Evolutionary conservation across 2,329 filamentous ascomycete species (phyloP), one percentile per base, ranked within the genome.

Genomic region (Fragosphaeria purpurea): DNA sequence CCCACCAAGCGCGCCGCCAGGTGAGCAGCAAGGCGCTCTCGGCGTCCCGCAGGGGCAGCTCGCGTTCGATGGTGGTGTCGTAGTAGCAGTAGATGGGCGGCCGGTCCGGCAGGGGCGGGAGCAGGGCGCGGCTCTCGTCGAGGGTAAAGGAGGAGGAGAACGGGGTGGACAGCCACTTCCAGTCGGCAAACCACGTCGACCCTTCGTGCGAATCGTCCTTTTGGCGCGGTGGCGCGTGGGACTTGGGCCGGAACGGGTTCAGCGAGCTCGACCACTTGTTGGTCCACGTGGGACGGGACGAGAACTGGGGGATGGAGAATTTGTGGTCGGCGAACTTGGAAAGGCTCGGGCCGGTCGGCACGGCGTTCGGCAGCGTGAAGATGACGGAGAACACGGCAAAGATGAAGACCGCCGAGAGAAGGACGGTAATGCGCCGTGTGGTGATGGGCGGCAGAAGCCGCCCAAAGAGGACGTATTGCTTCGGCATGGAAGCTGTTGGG

Each of bases 1-100:
- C 88, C 87, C 88, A 97, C 89, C 91, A 97, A 3, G 91, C 90
- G 44, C 88, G 79, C 53, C 90, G 79, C 93, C 93, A 97, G 48
- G 86, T 85, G 51, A 95, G 71, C 46, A 97, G 74, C 53, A 97
- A 70, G 52, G 83, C 78, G 61, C 84, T 84, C 63, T 96, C 87
- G 4, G 87, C 86, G 53, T 85, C 78, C 58, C 79, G 79, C 47
- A 79, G 75, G 13, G 77, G 76, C 46, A 77, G 73, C 35, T 85
- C 77, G 65, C 83, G 83, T 54, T 76, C 69, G 13, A 73, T 65
- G 5, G 78, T 80, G 9, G 79, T 71, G 61, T 95, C 88, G 64
- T 95, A 95, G 67, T 91, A 97, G 56, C 89, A 95, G 68, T 95
- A 97, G 50, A 97, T 82, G 1, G 82, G 76, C 31, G 85, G 82